Evolutionary conservation across 176 grass and related monocot genomes (phyloP), one percentile per base, ranked within the genome.

Genomic region (Puccinellia tenuiflora): DNA sequence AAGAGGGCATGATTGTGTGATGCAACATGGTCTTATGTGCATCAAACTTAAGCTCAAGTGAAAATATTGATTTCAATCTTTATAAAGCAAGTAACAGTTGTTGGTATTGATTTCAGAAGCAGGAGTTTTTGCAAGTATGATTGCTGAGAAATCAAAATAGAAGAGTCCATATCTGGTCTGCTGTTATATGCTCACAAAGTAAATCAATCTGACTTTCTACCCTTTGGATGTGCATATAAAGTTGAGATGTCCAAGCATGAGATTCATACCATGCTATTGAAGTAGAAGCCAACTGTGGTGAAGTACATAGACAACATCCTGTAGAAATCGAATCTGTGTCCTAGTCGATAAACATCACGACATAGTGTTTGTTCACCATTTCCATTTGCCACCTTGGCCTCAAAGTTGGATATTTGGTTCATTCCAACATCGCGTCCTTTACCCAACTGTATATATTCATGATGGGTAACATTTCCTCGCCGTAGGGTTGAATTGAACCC

Each of bases 371-470:
- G 88, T 83, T 94, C 92, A 64, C 92, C 92, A 81, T 94, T 94
- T 55, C 92, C 88, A 26, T 88, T 88, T 60, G 88, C 92, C 57
- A 94, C 92, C 81, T 94, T 94, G 26, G 92, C 92, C 78, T 94
- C 92, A 80, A 94, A 94, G 47, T 90, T 88, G 15, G 92, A 88
- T 73, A 94, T 94, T 86, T 94, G 92, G 55, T 94, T 94, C 80
- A 94, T 85, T 83, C 92, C 92, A 61, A 94, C 92, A 86, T 94
- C 92, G 68, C 92, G 86, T 42, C 92, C 92, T 79, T 94, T 94
- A 76, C 91, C 88, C 76, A 90, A 72, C 16, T 93, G 91, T 81
- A 93, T 93, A 76, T 90, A 93, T 66, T 93, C 92, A 83, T 94
- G 92, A 68, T 94, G 92, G 0, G 88, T 94, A 70, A 94, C 65